These are phyloP conservation scores for Eucalyptus rudis DNA, from an alignment of 345 rosid genomes.

Conservation along the genomic window DNA sequence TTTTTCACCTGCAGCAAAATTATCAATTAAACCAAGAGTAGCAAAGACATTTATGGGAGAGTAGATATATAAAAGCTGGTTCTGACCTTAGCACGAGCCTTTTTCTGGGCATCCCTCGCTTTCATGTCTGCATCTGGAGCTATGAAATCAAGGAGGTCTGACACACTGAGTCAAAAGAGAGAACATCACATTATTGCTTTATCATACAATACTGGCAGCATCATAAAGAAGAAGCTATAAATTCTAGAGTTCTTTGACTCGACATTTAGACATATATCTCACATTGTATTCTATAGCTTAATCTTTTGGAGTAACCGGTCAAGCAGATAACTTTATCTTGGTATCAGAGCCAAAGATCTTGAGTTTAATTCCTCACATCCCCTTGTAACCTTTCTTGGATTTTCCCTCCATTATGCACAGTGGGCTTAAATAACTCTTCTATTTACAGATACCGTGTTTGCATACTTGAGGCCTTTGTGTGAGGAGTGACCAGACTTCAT, in stretches of 20 bases:
- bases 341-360: not conserved
- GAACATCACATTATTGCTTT: not conserved
- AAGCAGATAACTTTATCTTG: not conserved
- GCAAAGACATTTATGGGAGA: not conserved
- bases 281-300: not conserved
- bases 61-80: not conserved
- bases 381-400: not conserved
- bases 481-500: not conserved
- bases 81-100: slow-evolving; percentile 82
- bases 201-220: not conserved
- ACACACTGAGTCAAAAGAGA: slow-evolving; percentile 51
- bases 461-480: not conserved
- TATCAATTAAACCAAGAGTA: not conserved
- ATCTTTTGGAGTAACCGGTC: not conserved
- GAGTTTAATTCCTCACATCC: not conserved
- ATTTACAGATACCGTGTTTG: not conserved
- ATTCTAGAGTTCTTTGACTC: not conserved
- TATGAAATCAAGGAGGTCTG: slow-evolving; percentile 96
- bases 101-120: slow-evolving; percentile 87
- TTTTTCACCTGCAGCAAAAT: slow-evolving; percentile 51
- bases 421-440: not conserved
- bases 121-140: slow-evolving; percentile 82
- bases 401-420: not conserved
- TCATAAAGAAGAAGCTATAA: not conserved
- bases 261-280: not conserved